Percentiles rank a stretch among this genome's conserved stretches.
Evolutionary conservation across 257 asterid species (phyloP).

Genomic region (Capsicum pubescens): DNA sequence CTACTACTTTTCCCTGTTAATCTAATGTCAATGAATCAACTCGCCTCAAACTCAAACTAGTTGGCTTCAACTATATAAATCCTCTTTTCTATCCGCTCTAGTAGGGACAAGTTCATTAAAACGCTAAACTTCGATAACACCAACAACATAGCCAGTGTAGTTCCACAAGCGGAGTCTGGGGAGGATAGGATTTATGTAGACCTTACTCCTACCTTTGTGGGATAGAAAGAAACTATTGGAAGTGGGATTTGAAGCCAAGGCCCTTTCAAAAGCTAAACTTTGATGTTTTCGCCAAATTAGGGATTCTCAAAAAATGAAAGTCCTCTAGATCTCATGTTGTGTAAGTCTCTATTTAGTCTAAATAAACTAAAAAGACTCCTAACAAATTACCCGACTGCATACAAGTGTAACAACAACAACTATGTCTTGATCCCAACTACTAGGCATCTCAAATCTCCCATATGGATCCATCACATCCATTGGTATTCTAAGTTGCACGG

Average conservation of each 20-base stretch:
- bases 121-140: background rate
- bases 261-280: slow-evolving; percentile 21
- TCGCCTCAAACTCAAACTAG: slow-evolving; percentile 11
- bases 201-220: no score
- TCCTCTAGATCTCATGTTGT: slow-evolving; percentile 4
- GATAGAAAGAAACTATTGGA: no score
- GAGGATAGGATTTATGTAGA: no score
- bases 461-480: background rate
- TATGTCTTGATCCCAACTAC: background rate
- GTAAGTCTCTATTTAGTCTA: background rate
- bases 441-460: background rate
- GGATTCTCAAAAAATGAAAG: background rate
- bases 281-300: background rate
- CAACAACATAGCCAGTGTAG: no score
- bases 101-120: background rate
- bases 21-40: background rate
- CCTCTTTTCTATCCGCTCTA: slow-evolving; percentile 6
- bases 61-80: slow-evolving; percentile 16
- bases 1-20: background rate
- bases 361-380: background rate
- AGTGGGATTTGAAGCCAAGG: no score
- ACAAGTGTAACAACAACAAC: slow-evolving; percentile 26
- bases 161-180: no score
- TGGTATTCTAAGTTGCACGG: no score
- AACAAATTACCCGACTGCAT: background rate